A percentile compares a stretch with the other conserved stretches of the same genome.
phyloP scores from a whole-genome alignment of 1,284 basidiomycete species.

The Malassezia cuniculi region DNA sequence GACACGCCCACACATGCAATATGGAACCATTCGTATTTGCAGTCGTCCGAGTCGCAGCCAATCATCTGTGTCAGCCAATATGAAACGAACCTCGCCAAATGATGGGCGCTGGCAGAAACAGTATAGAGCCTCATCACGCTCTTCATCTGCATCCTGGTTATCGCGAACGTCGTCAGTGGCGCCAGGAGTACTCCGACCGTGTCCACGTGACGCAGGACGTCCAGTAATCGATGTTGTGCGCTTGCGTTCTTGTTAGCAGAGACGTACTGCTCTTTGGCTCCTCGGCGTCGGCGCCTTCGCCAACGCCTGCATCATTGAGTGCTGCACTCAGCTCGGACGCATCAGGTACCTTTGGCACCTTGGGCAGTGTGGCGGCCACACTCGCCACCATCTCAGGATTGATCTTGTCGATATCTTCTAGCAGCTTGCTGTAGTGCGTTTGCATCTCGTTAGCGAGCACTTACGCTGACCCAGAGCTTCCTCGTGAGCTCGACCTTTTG shows the following conservation, averaged over 20 bases:
- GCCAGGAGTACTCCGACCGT: too few species aligned
- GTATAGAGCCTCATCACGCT: conserved; percentile 39
- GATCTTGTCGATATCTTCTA: conserved; percentile 29
- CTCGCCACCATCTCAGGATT: conserved; percentile 29
- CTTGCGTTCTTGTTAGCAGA: too few species aligned
- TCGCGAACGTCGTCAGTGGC: not conserved
- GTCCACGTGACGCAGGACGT: too few species aligned
- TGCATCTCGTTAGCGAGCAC: conserved; percentile 11
- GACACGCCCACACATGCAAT: conserved; percentile 41
- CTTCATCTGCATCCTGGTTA: conserved; percentile 14
- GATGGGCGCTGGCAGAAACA: conserved; percentile 43
- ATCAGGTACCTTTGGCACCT: conserved; percentile 13
- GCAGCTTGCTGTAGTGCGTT: conserved; percentile 26
- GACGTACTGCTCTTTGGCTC: conserved; percentile 10
- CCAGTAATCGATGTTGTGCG: too few species aligned
- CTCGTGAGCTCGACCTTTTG: conserved; percentile 31
- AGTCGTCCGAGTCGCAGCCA: conserved; percentile 34
- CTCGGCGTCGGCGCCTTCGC: conserved; percentile 24
- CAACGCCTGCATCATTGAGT: conserved; percentile 21
- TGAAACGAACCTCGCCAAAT: too few species aligned
- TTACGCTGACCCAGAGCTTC: conserved; percentile 24
- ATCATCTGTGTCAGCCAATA: too few species aligned
- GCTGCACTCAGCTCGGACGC: conserved; percentile 17
- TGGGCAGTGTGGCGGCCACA: conserved; percentile 18
- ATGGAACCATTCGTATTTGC: conserved; percentile 44